phyloP scores from a whole-genome alignment of 2,329 filamentous ascomycete species.

The Verticillium klebahnii region DNA sequence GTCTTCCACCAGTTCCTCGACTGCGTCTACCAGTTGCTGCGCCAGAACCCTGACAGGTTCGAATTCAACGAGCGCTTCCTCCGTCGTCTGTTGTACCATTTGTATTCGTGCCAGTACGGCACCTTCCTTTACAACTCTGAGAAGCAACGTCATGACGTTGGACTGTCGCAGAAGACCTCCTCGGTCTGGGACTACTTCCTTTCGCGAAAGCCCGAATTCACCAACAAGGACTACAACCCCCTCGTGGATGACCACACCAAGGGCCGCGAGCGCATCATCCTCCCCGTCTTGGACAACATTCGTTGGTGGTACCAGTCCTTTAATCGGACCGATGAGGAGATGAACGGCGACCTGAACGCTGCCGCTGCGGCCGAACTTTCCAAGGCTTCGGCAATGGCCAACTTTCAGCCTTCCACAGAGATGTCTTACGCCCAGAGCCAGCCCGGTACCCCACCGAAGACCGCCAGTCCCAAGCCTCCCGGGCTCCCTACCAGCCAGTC shows the following conservation, averaged over 20 bases:
- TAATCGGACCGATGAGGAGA: conserved; percentile 81
- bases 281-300: conserved; percentile 72
- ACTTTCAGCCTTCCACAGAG: conserved; percentile 13
- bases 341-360: conserved; percentile 68
- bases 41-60: conserved; percentile 83
- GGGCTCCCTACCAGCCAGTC: conserved; percentile 39
- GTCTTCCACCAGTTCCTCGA: conserved; percentile 98
- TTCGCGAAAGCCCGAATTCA: conserved; percentile 72
- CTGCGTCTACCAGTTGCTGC: conserved; percentile 82
- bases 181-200: conserved; percentile 98
- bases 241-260: conserved; percentile 73
- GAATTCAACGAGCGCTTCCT: conserved; percentile 96
- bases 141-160: conserved; percentile 72
- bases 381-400: conserved; percentile 22
- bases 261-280: conserved; percentile 77
- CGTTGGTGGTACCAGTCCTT: conserved; percentile 93
- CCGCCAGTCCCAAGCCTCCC: conserved; percentile 31
- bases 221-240: conserved; percentile 73
- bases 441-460: conserved; percentile 17
- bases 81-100: conserved; percentile 81
- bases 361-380: conserved; percentile 45
- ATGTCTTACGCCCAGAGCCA: conserved; percentile 17
- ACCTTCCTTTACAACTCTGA: conserved; percentile 96
- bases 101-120: conserved; percentile 94
- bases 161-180: conserved; percentile 65